These are phyloP conservation scores for Zasmidium angulare DNA, from an alignment of 2,329 filamentous ascomycete genomes.

Conservation along the genomic window DNA sequence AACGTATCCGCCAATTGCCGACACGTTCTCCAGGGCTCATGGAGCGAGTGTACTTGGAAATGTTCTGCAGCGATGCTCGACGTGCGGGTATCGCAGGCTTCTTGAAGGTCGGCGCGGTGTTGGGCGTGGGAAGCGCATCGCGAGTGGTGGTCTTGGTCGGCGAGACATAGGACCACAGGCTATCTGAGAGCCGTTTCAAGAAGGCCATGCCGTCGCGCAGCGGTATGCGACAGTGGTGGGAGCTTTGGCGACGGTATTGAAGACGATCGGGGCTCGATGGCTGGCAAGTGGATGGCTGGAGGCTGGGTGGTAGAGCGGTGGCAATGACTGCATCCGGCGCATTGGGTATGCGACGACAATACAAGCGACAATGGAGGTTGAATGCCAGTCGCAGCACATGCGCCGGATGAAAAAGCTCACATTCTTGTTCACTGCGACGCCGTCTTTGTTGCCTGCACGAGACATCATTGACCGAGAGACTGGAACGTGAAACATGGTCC, in stretches of 20 bases:
- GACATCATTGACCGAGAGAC: neutral
- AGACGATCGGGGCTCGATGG: neutral
- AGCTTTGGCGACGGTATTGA: neutral
- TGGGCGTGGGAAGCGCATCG: slow-evolving; percentile 13
- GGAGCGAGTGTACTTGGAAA: slow-evolving; percentile 22
- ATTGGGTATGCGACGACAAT: neutral
- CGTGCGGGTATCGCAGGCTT: slow-evolving; percentile 22
- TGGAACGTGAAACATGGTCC: neutral
- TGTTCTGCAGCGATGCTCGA: slow-evolving; percentile 17
- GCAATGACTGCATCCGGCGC: slow-evolving; percentile 9
- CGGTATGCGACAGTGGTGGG: neutral
- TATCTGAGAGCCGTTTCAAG: slow-evolving; percentile 35
- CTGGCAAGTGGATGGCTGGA: neutral
- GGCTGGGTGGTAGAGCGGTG: neutral
- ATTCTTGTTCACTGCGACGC: neutral
- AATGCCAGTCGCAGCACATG: neutral
- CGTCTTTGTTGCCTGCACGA: neutral
- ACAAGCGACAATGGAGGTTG: slow-evolving; percentile 3
- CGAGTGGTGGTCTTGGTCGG: slow-evolving; percentile 40
- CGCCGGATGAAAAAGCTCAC: slow-evolving; percentile 8
- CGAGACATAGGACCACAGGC: slow-evolving; percentile 45
- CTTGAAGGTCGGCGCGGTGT: slow-evolving; percentile 33
- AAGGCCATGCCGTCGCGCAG: slow-evolving; percentile 17
- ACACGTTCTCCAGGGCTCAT: slow-evolving; percentile 37
- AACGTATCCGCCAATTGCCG: slow-evolving; percentile 23